Evolutionary conservation across 129 eudicot species (phyloP).

Genomic region (Heracleum sosnowskyi): DNA sequence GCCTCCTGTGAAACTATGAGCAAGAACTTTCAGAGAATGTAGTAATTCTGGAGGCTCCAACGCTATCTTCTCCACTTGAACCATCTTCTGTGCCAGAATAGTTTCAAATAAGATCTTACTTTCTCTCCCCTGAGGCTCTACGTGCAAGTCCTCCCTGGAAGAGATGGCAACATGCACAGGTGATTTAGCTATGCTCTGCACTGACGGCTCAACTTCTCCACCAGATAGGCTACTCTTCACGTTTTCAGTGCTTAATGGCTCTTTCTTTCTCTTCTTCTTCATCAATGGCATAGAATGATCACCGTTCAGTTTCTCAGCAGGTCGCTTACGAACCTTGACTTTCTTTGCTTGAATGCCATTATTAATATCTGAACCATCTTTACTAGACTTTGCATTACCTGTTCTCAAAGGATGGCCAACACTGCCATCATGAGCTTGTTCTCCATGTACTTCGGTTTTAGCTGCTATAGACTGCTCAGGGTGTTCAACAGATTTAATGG

Average conservation of each 20-base stretch:
- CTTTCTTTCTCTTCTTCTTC: slow-evolving; percentile 52
- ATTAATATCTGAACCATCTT: slow-evolving; percentile 4
- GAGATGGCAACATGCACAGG: neutral
- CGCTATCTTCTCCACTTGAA: slow-evolving; percentile 16
- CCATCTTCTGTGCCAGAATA: slow-evolving; percentile 12
- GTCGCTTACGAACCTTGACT: slow-evolving; percentile 52
- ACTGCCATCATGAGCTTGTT: slow-evolving; percentile 2
- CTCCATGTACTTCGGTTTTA: slow-evolving; percentile 7
- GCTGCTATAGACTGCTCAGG: slow-evolving; percentile 8
- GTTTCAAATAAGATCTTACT: slow-evolving; percentile 5
- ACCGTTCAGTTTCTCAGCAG: slow-evolving; percentile 36
- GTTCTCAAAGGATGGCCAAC: neutral
- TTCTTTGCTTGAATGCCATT: slow-evolving; percentile 34
- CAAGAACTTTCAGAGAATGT: slow-evolving; percentile 48
- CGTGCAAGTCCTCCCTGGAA: slow-evolving; percentile 7
- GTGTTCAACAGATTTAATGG: slow-evolving; percentile 7
- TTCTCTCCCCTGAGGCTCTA: slow-evolving; percentile 16
- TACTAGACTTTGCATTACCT: slow-evolving; percentile 7
- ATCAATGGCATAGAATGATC: slow-evolving; percentile 27
- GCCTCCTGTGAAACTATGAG: slow-evolving; percentile 43
- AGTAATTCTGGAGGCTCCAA: slow-evolving; percentile 36
- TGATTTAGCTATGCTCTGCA: neutral
- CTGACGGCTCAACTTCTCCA: slow-evolving; percentile 7
- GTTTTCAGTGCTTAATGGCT: slow-evolving; percentile 11
- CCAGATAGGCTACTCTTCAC: slow-evolving; percentile 5